phyloP scores from a whole-genome alignment of 2,329 filamentous ascomycete genomes.

The Pseudonectria foliicola region DNA sequence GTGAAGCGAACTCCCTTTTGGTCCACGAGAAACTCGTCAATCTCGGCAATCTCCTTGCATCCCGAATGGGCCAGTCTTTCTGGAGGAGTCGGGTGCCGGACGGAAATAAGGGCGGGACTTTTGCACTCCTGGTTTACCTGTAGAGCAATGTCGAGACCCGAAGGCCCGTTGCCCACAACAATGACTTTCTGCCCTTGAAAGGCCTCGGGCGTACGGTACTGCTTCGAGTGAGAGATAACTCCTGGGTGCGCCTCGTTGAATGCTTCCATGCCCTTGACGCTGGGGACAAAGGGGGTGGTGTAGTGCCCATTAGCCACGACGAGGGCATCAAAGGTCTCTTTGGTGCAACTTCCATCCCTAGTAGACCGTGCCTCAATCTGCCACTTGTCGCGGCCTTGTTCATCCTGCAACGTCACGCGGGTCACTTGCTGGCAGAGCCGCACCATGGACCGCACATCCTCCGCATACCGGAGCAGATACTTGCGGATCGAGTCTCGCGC shows the following conservation, averaged over 20 bases:
- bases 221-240: constrained; percentile 67
- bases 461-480: constrained; percentile 68
- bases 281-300: constrained; percentile 59
- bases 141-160: constrained; percentile 72
- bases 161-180: constrained; percentile 77
- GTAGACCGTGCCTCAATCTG: constrained; percentile 48
- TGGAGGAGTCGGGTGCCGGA: constrained; percentile 40
- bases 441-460: constrained; percentile 60
- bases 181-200: constrained; percentile 69
- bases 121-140: constrained; percentile 62
- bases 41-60: constrained; percentile 48
- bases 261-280: constrained; percentile 48
- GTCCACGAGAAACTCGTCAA: constrained; percentile 47
- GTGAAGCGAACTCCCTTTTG: constrained; percentile 58
- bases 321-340: constrained; percentile 62
- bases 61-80: constrained; percentile 38
- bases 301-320: constrained; percentile 73
- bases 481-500: constrained; percentile 60
- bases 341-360: constrained; percentile 30
- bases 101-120: constrained; percentile 59
- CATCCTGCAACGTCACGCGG: constrained; percentile 37
- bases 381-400: constrained; percentile 47
- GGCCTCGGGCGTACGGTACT: constrained; percentile 59
- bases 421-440: constrained; percentile 63
- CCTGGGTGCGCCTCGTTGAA: constrained; percentile 56